Evolutionary conservation across 2,329 filamentous ascomycete species (phyloP).

Genomic region (Cladosporium halotolerans): DNA sequence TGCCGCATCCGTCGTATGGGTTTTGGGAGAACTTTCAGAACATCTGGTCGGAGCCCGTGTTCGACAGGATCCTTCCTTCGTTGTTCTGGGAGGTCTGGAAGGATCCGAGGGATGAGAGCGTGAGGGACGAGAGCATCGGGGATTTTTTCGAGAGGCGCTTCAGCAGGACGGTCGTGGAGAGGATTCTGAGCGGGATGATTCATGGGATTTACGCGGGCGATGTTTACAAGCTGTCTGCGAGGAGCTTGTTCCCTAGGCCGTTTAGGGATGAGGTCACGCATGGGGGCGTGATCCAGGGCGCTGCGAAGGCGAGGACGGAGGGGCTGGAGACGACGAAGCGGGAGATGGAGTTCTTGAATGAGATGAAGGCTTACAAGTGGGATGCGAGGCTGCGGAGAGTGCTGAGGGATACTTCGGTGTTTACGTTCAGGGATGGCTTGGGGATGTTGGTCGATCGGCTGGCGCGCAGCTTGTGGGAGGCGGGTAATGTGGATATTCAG

Average conservation of each 20-base stretch:
- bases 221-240: constrained; percentile 70
- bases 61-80: constrained; percentile 41
- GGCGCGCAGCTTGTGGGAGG: constrained; percentile 31
- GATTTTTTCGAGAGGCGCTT: constrained; percentile 56
- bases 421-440: constrained; percentile 40
- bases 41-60: constrained; percentile 48
- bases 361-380: constrained; percentile 30
- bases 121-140: constrained; percentile 65
- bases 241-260: constrained; percentile 51
- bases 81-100: constrained; percentile 31
- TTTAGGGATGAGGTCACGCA: constrained; percentile 45
- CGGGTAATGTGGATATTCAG: constrained; percentile 36
- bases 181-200: constrained; percentile 65
- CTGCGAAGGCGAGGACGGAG: constrained; percentile 25
- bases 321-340: constrained; percentile 32
- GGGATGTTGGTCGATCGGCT: constrained; percentile 35
- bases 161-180: constrained; percentile 55
- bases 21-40: constrained; percentile 23
- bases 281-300: constrained; percentile 33
- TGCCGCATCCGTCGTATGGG: constrained; percentile 45
- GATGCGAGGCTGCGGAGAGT: constrained; percentile 29
- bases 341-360: constrained; percentile 26
- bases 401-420: constrained; percentile 33
- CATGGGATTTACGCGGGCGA: constrained; percentile 94
- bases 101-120: constrained; percentile 25